Percentiles rank a stretch among this genome's conserved stretches.
Evolutionary conservation across 352 stramenopile genomes (phyloP).

Genomic region (Phytopythium aichiense): DNA sequence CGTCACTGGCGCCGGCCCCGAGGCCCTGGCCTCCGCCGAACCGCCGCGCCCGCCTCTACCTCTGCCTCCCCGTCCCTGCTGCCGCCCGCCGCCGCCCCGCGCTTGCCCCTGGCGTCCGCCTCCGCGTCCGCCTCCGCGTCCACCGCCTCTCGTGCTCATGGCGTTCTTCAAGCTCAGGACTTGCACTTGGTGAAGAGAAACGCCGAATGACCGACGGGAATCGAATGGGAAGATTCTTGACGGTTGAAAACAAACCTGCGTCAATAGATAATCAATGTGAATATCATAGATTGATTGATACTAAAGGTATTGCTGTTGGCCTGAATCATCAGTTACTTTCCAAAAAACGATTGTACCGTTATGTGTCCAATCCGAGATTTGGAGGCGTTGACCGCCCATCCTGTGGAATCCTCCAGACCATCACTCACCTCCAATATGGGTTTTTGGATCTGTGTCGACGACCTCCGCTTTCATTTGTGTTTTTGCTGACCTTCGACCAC

Average conservation of each 20-base stretch:
- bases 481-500: too few relatives aligned
- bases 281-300: neutral
- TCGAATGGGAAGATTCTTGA: too few relatives aligned
- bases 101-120: neutral
- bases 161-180: neutral
- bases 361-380: neutral
- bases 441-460: neutral
- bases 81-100: constrained; percentile 1
- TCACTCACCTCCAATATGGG: neutral
- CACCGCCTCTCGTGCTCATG: constrained; percentile 5
- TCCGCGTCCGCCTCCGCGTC: neutral
- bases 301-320: too few relatives aligned
- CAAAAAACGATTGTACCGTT: neutral
- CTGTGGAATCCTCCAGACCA: neutral
- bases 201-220: constrained; percentile 2
- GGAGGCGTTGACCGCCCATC: neutral
- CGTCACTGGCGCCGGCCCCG: constrained; percentile 6
- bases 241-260: neutral
- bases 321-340: neutral
- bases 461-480: neutral
- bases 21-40: constrained; percentile 2
- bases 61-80: neutral
- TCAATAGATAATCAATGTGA: neutral
- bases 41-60: constrained; percentile 19
- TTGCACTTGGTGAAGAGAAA: neutral